Evolutionary conservation across 2,329 filamentous ascomycete genomes (phyloP), one percentile per base, ranked within the genome.

Genomic region (Talaromyces pinophilus): DNA sequence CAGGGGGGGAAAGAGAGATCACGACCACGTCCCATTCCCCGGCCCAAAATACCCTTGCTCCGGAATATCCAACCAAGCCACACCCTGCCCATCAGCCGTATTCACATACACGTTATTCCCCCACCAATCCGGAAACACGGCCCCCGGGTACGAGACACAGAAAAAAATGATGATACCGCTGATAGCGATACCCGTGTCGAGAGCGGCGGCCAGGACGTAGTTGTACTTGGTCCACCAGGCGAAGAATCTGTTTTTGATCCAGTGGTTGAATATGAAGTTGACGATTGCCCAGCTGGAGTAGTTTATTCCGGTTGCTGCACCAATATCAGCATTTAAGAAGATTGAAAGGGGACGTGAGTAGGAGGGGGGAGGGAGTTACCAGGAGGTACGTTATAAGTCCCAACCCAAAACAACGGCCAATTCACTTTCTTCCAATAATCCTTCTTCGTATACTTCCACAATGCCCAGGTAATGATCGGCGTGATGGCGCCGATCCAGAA

Each of bases 191-290:
- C 76, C 75, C 0, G 74, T 74, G 64, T 81, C 79, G 6, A 81
- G 73, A 1, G 78, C 79, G 2, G 77, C 76, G 3, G 79, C 77
- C 5, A 81, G 71, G n/a, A 81, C 72, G 67, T 80, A 80, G 68
- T 81, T 81, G 68, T 81, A 81, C 70, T 80, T 80, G 5, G 76
- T 73, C 74, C 80, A 81, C 79, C 79, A 81, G 46, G 71, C 68
- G 35, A 83, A 83, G 22, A 87, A 89, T 25, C 88, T 84, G 44
- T 86, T 86, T 75, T 89, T 88, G 73, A 96, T 85, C 67, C 90
- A 78, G 75, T 90, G 89, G 76, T 96, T 96, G 83, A 96, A 96
- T 52, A 92, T 71, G 77, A 90, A 96, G 42, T 78, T 78, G 52
- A 78, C 75, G 15, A 77, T 67, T 3, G 72, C 74, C 74, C 74